phyloP scores from a whole-genome alignment of 176 grass and related monocot species.

The Musa acuminata region DNA sequence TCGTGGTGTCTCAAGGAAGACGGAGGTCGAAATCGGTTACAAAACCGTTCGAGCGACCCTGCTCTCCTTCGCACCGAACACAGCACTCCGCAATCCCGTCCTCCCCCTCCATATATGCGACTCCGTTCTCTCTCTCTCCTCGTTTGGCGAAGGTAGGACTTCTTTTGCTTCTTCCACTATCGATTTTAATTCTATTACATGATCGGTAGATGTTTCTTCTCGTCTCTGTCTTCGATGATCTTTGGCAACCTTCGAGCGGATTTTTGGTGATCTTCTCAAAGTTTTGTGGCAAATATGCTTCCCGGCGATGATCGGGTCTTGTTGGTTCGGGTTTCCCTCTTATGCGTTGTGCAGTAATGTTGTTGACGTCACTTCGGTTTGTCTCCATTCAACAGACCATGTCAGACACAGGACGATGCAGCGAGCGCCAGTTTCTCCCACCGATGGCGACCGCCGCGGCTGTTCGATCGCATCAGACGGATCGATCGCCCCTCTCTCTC shows the following conservation, averaged over 20 bases:
- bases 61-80: slow-evolving; percentile 25
- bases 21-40: slow-evolving; percentile 27
- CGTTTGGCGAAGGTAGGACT: not conserved
- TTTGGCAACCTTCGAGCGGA: no score
- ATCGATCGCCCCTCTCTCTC: not conserved
- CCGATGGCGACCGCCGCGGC: slow-evolving; percentile 42
- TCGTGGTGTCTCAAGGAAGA: no score
- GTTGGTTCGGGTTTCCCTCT: not conserved
- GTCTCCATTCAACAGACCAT: slow-evolving; percentile 9
- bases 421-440: slow-evolving; percentile 34
- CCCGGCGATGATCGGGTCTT: not conserved
- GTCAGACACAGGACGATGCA: slow-evolving; percentile 41
- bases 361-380: not conserved
- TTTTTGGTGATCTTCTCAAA: not conserved
- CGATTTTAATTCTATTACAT: no score
- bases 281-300: not conserved
- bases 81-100: not conserved
- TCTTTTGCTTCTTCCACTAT: no score
- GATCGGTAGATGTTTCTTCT: no score
- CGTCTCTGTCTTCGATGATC: no score
- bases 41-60: not conserved
- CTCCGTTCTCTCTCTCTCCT: not conserved
- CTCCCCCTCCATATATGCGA: not conserved
- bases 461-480: slow-evolving; percentile 36
- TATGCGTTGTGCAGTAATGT: no score